Conservation (phyloP, 2,329 filamentous ascomycete genomes). For the Sclerotinia trifoliorum region DNA sequence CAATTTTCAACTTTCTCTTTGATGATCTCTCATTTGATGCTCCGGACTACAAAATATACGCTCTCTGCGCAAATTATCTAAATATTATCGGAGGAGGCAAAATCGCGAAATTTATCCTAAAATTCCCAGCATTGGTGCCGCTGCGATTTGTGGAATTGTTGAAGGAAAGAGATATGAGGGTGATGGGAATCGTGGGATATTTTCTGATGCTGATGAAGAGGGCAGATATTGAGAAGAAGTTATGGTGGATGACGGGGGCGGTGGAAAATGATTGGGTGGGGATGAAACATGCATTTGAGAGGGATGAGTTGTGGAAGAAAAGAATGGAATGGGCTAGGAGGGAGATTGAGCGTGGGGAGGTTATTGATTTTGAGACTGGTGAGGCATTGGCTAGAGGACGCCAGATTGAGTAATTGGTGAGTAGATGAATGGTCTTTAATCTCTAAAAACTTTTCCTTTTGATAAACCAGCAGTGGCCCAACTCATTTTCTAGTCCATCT, state of each 20-base stretch:
- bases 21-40: background rate
- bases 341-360: slow-evolving; percentile 1
- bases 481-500: slow-evolving; percentile 22
- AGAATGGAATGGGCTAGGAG: slow-evolving; percentile 16
- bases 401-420: background rate
- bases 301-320: background rate
- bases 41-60: background rate
- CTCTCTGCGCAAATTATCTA: background rate
- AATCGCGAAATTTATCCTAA: background rate
- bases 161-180: background rate
- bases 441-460: background rate
- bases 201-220: slow-evolving; percentile 17
- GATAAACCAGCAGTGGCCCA: too few relatives aligned
- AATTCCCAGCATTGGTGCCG: background rate
- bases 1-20: slow-evolving; percentile 1
- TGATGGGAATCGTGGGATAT: slow-evolving; percentile 11
- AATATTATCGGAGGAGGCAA: background rate
- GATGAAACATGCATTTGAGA: background rate
- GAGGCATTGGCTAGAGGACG: background rate
- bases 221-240: background rate
- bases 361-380: background rate
- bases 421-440: background rate
- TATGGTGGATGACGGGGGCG: slow-evolving; percentile 15
- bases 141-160: background rate
- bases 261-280: slow-evolving; percentile 7